Conservation (phyloP, 371 early-diverging fungal species). For the Circinella minor region DNA sequence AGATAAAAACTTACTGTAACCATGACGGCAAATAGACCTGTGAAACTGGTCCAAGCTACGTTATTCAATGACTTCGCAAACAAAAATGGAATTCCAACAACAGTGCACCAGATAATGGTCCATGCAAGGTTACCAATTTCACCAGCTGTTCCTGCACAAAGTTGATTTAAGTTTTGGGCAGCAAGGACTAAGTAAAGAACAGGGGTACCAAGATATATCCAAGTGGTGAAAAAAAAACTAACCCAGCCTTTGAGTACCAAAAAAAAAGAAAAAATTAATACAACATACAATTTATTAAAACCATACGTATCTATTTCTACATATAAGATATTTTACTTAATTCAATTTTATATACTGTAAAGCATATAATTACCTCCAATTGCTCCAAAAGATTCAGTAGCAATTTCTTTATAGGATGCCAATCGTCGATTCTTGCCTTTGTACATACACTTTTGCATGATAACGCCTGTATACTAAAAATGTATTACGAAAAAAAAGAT, state of each 20-base stretch:
- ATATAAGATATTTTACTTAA: too few relatives aligned
- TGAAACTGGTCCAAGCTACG: conserved; percentile 63
- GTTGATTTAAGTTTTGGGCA: conserved; percentile 52
- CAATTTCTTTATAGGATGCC: conserved; percentile 5
- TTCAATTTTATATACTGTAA: too few relatives aligned
- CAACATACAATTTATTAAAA: too few relatives aligned
- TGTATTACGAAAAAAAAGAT: too few relatives aligned
- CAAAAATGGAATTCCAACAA: conserved; percentile 55
- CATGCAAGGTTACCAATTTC: conserved; percentile 52
- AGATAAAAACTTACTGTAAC: conserved; percentile 28
- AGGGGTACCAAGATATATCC: conserved; percentile 59
- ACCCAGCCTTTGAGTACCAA: conserved; percentile 40
- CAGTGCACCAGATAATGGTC: conserved; percentile 69
- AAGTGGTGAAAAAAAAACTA: conserved; percentile 59
- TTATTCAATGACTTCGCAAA: conserved; percentile 65
- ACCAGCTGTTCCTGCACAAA: conserved; percentile 38
- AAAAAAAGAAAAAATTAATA: conserved; percentile 39
- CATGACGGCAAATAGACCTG: conserved; percentile 59
- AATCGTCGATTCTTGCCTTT: neutral
- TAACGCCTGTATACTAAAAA: conserved; percentile 13
- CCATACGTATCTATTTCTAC: too few relatives aligned
- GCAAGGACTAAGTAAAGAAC: conserved; percentile 61
- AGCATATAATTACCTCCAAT: neutral
- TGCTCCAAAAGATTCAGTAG: conserved; percentile 33
- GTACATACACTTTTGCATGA: conserved; percentile 31